These are phyloP conservation scores for Vitis hybrid DNA, from an alignment of 177 flowering plant genomes.

Conservation along the genomic window DNA sequence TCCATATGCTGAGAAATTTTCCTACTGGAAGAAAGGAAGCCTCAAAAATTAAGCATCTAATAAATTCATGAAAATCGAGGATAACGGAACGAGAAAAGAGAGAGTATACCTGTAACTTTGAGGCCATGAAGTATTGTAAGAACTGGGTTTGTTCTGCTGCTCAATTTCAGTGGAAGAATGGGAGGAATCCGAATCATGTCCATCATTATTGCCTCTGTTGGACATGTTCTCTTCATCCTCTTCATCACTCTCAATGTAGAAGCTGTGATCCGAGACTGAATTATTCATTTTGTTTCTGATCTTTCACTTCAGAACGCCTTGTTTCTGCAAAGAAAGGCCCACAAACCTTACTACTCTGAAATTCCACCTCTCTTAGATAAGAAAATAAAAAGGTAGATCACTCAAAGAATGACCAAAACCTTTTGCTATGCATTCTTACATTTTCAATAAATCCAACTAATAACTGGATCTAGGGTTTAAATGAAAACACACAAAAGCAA, in stretches of 20 bases:
- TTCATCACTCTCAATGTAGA: conserved; percentile 81
- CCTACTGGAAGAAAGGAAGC: too few species aligned
- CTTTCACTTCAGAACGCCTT: neutral
- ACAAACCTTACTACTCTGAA: too few species aligned
- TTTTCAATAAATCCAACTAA: too few species aligned
- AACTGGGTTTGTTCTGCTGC: conserved; percentile 50
- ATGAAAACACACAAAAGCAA: too few species aligned
- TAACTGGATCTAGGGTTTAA: too few species aligned
- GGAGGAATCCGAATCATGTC: conserved; percentile 66
- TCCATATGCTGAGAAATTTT: too few species aligned
- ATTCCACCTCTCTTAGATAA: too few species aligned
- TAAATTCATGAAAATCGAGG: neutral
- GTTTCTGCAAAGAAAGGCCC: conserved; percentile 1
- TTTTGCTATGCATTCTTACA: too few species aligned
- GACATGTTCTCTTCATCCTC: conserved; percentile 47
- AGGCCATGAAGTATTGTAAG: conserved; percentile 84
- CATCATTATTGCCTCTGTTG: conserved; percentile 36
- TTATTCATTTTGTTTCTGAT: conserved; percentile 53
- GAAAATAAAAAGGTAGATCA: too few species aligned
- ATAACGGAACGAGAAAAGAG: neutral
- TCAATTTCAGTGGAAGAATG: conserved; percentile 43
- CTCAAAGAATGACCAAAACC: too few species aligned
- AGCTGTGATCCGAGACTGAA: conserved; percentile 69
- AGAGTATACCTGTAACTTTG: conserved; percentile 82
- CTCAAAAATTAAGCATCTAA: neutral